These are phyloP conservation scores for Fusarium sp. DNA, from an alignment of 2,329 filamentous ascomycete species.

Conservation along the genomic window DNA sequence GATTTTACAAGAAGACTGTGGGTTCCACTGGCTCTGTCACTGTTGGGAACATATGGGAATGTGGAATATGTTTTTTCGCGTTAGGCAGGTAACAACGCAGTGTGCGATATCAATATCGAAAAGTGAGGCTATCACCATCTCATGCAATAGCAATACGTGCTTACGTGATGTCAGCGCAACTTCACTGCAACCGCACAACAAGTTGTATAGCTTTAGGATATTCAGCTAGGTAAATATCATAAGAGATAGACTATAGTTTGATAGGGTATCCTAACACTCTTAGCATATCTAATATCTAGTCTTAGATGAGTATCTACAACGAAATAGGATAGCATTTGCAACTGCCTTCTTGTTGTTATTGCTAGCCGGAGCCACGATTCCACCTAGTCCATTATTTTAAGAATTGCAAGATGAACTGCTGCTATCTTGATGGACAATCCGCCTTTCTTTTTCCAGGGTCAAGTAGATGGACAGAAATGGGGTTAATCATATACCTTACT, in stretches of 20 bases:
- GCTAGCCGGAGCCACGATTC: neutral
- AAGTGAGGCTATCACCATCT: conserved; percentile 1
- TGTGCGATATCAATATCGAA: neutral
- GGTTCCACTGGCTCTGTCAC: neutral
- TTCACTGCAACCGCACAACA: neutral
- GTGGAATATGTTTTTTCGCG: neutral
- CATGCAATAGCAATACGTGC: neutral
- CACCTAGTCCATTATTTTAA: neutral
- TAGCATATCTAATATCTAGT: neutral
- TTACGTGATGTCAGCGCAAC: neutral
- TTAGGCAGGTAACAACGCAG: neutral
- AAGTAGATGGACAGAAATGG: neutral
- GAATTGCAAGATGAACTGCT: too few relatives aligned
- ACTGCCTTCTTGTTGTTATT: neutral
- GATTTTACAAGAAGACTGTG: neutral
- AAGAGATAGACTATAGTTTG: neutral
- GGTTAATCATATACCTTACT: neutral
- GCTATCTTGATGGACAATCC: too few relatives aligned
- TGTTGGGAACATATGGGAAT: neutral
- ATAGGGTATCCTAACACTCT: neutral
- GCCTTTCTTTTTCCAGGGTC: too few relatives aligned
- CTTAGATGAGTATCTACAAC: neutral
- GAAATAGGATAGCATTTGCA: neutral
- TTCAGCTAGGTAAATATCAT: neutral
- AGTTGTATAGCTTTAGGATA: neutral